Base-by-base conservation (phyloP, 306 rosid genomes). In the Mucuna pruriens region DNA sequence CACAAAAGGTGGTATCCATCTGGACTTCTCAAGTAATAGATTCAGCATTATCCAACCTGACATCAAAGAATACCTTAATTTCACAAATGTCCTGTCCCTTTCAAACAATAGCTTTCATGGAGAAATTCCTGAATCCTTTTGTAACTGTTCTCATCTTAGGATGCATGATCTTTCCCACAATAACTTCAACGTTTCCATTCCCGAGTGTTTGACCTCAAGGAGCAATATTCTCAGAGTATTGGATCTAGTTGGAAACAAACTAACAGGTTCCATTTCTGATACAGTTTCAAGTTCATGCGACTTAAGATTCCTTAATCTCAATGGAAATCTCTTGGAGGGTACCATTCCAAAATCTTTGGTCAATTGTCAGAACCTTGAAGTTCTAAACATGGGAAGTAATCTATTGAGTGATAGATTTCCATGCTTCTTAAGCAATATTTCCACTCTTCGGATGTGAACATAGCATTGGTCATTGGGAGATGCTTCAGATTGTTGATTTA, bases 141-240 rank as follows among this genome's bases (percentile, higher is more conserved):
- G 84, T 51, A 46, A 52, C 0, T 64, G 34, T 7, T 13, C 34
- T 0, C 0, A 0, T 29, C 86, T 85, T 38, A 1, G 46, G 8
- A 58, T 81, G 48, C 85, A 85, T 46, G 86, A 88, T 78, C 68
- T 88, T 22, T 85, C 89, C 1, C 3, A 72, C 8, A 87, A 84
- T 40, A 29, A 1, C 10, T 29, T 87, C 11, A 29, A 20, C 64
- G 79, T 72, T 11, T n/a, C 6, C 17, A 48, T 88, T 52, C 89
- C 84, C 0, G 1, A 26, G 0, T 85, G 91, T 55, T 44, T 88
- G 44, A 9, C 2, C 1, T 11, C 4, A 1, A 71, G 38, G 5
- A 63, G 15, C 3, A 38, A 3, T 42, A 40, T 60, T 2, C 66
- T 81, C 2, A 36, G 52, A n/a, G 60, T 74, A 26, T 12, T 81